Conservation (phyloP, 78 protist species). For the Chrysochromulina parva region DNA sequence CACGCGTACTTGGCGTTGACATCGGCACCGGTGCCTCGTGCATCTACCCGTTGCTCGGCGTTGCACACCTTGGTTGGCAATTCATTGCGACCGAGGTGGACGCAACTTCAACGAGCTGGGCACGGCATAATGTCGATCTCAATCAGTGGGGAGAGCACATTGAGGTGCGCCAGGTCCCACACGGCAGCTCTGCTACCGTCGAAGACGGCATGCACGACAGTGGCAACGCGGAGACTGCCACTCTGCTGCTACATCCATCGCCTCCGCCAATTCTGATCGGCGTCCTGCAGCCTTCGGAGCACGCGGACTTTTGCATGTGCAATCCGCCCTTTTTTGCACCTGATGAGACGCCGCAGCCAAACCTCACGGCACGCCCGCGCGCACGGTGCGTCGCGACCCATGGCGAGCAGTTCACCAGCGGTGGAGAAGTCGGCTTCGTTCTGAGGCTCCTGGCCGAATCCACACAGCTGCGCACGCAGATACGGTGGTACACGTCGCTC, state of each 20-base stretch:
- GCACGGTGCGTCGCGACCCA: not conserved
- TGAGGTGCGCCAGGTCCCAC: not conserved
- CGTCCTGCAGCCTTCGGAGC: not conserved
- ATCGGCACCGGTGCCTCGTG: not conserved
- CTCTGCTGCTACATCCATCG: too few species aligned
- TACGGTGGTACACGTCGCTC: slow-evolving; percentile 10
- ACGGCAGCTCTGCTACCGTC: not conserved
- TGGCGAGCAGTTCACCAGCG: not conserved
- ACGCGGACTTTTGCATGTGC: not conserved
- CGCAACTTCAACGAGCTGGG: not conserved
- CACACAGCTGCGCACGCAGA: not conserved
- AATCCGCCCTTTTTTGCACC: not conserved
- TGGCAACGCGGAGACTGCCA: too few species aligned
- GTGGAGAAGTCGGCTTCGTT: slow-evolving; percentile 28
- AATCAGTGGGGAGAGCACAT: not conserved
- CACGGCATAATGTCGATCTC: not conserved
- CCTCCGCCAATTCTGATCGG: not conserved
- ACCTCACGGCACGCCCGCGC: not conserved
- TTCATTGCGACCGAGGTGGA: slow-evolving; percentile 8
- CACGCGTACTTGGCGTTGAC: not conserved
- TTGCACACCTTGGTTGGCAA: not conserved
- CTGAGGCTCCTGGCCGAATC: not conserved
- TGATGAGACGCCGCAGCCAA: not conserved
- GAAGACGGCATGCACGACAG: too few species aligned
- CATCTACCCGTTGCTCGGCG: slow-evolving; percentile 15